Conservation (phyloP, 495 filamentous ascomycete genomes). For the Podospora fimiseda region DNA sequence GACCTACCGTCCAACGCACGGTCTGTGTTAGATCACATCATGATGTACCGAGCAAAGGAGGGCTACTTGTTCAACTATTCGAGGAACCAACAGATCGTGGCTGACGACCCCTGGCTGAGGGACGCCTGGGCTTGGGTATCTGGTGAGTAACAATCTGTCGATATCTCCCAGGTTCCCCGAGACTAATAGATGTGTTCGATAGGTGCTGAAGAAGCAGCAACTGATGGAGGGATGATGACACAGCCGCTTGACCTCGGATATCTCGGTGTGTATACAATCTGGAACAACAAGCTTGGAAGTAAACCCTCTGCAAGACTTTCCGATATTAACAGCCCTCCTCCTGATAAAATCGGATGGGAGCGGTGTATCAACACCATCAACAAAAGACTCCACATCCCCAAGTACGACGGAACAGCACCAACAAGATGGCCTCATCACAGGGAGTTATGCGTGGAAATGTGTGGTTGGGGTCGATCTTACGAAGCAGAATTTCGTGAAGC, state of each 20-base stretch:
- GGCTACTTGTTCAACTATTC: slow-evolving; percentile 73
- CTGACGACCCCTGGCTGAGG: slow-evolving; percentile 67
- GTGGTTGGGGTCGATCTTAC: slow-evolving; percentile 56
- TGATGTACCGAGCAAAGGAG: slow-evolving; percentile 51
- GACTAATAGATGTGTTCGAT: slow-evolving; percentile 13
- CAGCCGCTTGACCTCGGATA: slow-evolving; percentile 74
- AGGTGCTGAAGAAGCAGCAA: slow-evolving; percentile 61
- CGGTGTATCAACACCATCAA: slow-evolving; percentile 40
- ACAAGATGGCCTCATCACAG: slow-evolving; percentile 69
- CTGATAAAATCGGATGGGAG: slow-evolving; percentile 45
- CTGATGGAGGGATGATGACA: slow-evolving; percentile 66
- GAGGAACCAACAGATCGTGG: slow-evolving; percentile 59
- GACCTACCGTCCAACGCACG: slow-evolving; percentile 34
- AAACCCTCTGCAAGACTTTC: slow-evolving; percentile 36
- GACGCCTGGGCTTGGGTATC: slow-evolving; percentile 73
- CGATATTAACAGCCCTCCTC: slow-evolving; percentile 28
- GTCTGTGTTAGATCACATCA: slow-evolving; percentile 35
- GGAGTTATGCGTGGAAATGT: slow-evolving; percentile 71
- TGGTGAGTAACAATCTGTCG: slow-evolving; percentile 39
- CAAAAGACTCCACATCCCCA: slow-evolving; percentile 34
- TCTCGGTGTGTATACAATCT: slow-evolving; percentile 72
- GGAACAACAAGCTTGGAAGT: slow-evolving; percentile 43
- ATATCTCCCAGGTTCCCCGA: background rate
- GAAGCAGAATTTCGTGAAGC: slow-evolving; percentile 49
- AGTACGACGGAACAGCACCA: slow-evolving; percentile 37